Conservation (phyloP, 2,329 filamentous ascomycete species). For the Botryotinia calthae region DNA sequence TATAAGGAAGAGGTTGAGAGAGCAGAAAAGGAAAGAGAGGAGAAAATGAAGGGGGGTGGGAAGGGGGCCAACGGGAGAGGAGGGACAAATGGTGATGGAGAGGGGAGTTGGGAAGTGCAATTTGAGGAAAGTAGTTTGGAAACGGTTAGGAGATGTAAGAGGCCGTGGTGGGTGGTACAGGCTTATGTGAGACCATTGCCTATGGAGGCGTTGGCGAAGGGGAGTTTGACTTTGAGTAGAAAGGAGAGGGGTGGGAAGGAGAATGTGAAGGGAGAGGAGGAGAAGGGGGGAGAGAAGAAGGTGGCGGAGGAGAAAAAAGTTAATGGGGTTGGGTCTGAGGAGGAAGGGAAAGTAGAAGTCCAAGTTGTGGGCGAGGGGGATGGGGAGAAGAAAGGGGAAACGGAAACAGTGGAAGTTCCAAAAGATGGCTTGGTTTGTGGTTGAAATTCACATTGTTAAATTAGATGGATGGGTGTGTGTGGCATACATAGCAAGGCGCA, state of each 20-base stretch:
- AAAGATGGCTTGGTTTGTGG: slow-evolving; percentile 34
- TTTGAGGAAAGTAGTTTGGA: slow-evolving; percentile 58
- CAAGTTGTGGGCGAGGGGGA: neutral
- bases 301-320: slow-evolving; percentile 36
- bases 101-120: slow-evolving; percentile 32
- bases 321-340: slow-evolving; percentile 9
- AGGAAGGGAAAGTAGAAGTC: slow-evolving; percentile 1
- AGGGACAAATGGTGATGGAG: slow-evolving; percentile 33
- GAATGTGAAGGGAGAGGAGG: too few species aligned
- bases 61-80: slow-evolving; percentile 40
- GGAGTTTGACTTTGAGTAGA: slow-evolving; percentile 71
- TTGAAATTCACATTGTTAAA: neutral
- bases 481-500: neutral
- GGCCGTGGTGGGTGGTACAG: slow-evolving; percentile 89
- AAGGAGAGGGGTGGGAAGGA: slow-evolving; percentile 53
- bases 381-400: slow-evolving; percentile 7
- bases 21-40: slow-evolving; percentile 28
- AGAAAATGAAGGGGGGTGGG: slow-evolving; percentile 32
- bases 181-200: slow-evolving; percentile 83
- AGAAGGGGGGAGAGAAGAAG: slow-evolving; percentile 71
- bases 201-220: slow-evolving; percentile 80
- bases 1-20: slow-evolving; percentile 43
- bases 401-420: slow-evolving; percentile 30
- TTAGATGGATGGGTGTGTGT: neutral
- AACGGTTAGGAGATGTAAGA: slow-evolving; percentile 68